Evolutionary conservation across 1,284 basidiomycete species (phyloP), one percentile per base, ranked within the genome.

Genomic region (Xerocomus nothofagi): DNA sequence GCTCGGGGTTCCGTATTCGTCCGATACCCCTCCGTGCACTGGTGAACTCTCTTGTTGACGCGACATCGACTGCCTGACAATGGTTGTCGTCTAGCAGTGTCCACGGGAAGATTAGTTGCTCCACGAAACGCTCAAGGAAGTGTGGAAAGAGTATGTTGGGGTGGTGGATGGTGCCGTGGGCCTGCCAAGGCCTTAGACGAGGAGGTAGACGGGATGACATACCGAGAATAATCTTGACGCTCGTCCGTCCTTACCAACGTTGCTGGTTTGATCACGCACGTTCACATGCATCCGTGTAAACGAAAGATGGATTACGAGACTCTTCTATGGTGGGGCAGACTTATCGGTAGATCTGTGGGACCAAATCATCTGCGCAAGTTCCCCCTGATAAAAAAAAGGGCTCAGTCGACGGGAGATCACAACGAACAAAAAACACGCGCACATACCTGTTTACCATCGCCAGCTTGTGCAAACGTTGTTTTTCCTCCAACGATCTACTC

Each of bases 391-490:
- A 43, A 18, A 38, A 30, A 43, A 43, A 18, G 2, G 31, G 23
- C 9, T 49, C 6, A 32, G 17, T 51, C 12, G 26, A 34, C 1
- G 4, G 5, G 9, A 38, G 5, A 17, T 4, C 29, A 26, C 4
- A 8, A 2, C 14, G 2, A 50, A 15, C 21, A 9, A 8, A 29
- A 36, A n/a, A n/a, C n/a, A n/a, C n/a, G n/a, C 15, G 8, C 6
- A 27, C 86, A 50, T 56, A 92, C 90, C 93, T 85, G 69, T 91
- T 91, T 30, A 88, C 76, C 75, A 87, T 88, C 1, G 87, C 93
- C 32, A 80, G 61, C 59, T 75, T 78, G 66, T 95, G 93, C 44
- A 81, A 66, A 47, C 80, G 74, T 31, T 49, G 24, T 26, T 59
- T 59, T 39, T 60, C 57, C 71, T 77, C 73, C 51, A 86, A 72